Evolutionary conservation across 352 stramenopile genomes (phyloP).

Genomic region (Pythium biforme): DNA sequence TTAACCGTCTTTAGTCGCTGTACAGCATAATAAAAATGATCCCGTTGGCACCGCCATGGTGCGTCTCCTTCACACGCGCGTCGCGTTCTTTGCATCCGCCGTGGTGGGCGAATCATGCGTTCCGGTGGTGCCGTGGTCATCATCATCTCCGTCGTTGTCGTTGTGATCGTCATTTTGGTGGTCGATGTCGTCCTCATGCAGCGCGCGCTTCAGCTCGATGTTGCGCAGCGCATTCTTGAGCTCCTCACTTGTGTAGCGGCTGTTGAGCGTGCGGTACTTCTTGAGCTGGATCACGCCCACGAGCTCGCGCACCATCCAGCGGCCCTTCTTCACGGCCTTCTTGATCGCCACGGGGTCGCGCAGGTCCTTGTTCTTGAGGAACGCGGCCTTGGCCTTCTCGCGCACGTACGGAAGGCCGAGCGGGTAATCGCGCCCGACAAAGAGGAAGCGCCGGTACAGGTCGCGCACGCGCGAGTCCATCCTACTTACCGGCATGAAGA

Average conservation of each 20-base stretch:
- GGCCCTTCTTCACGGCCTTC: slow-evolving; percentile 90
- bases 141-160: neutral
- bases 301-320: slow-evolving; percentile 95
- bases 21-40: slow-evolving; percentile 6
- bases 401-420: slow-evolving; percentile 91
- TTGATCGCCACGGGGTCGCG: slow-evolving; percentile 77
- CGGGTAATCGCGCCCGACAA: slow-evolving; percentile 95
- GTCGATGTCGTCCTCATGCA: neutral
- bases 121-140: slow-evolving; percentile 3
- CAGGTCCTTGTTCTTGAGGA: slow-evolving; percentile 86
- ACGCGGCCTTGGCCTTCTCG: slow-evolving; percentile 88
- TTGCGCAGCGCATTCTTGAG: slow-evolving; percentile 61
- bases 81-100: slow-evolving; percentile 3
- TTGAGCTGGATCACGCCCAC: slow-evolving; percentile 97
- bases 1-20: no score
- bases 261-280: slow-evolving; percentile 96
- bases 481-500: neutral
- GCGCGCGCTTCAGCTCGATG: slow-evolving; percentile 39
- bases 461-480: slow-evolving; percentile 95
- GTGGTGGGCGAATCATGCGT: neutral
- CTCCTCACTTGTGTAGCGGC: slow-evolving; percentile 86
- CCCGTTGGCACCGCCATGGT: neutral
- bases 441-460: slow-evolving; percentile 94
- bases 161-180: neutral
- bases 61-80: slow-evolving; percentile 4